Conservation (phyloP, 2,329 filamentous ascomycete genomes). For the Clonostachys solani region DNA sequence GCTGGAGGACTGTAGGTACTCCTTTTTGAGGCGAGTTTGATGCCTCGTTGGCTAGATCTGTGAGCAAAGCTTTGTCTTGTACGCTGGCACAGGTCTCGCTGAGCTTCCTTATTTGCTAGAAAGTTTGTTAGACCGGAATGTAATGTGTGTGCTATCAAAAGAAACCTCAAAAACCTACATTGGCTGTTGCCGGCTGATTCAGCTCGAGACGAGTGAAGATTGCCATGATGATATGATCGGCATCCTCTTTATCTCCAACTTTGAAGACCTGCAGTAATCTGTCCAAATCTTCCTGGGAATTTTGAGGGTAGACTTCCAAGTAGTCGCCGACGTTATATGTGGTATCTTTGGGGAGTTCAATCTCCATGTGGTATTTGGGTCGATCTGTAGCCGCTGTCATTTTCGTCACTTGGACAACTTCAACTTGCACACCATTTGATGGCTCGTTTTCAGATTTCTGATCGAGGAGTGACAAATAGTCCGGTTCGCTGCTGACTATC, state of each 20-base stretch:
- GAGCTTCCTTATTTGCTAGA: not conserved
- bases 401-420: too few relatives aligned
- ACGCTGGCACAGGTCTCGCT: not conserved
- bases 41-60: not conserved
- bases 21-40: not conserved
- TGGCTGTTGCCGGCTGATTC: not conserved
- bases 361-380: too few relatives aligned
- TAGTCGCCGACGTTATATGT: constrained; percentile 1
- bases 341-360: too few relatives aligned
- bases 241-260: not conserved
- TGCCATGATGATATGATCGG: not conserved
- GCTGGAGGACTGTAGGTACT: not conserved
- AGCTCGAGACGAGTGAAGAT: not conserved
- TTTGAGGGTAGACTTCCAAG: not conserved
- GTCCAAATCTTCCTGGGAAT: not conserved
- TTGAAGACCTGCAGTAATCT: not conserved
- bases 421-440: too few relatives aligned
- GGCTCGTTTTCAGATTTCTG: too few relatives aligned
- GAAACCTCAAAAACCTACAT: not conserved
- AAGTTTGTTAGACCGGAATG: too few relatives aligned
- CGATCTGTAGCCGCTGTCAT: too few relatives aligned
- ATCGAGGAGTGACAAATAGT: too few relatives aligned
- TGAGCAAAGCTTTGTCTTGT: not conserved
- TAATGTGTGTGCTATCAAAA: too few relatives aligned
- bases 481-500: too few relatives aligned